These are phyloP conservation scores for Ganoderma lucidum DNA, from an alignment of 1,284 basidiomycete genomes.

Conservation along the genomic window DNA sequence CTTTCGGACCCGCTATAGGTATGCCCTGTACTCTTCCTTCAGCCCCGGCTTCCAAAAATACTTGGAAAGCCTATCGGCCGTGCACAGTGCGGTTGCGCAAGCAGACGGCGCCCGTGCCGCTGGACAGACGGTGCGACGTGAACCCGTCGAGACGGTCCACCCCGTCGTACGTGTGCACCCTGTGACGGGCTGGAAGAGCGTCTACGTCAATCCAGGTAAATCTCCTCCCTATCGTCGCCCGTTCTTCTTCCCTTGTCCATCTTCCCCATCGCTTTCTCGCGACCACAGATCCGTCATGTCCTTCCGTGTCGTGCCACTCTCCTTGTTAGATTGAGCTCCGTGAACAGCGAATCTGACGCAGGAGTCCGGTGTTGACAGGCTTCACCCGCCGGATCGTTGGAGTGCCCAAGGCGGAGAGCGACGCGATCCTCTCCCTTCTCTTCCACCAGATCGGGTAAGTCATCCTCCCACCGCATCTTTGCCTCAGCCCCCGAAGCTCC, in stretches of 20 bases:
- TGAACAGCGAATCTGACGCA: conserved; percentile 16
- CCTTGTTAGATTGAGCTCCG: conserved; percentile 8
- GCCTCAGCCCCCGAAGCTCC: conserved; percentile 6
- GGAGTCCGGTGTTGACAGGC: conserved; percentile 46
- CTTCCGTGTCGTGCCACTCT: background rate
- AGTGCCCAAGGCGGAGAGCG: conserved; percentile 82
- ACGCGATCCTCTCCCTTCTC: conserved; percentile 73
- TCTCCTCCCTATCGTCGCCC: conserved; percentile 34
- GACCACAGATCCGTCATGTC: background rate
- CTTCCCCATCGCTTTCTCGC: background rate
- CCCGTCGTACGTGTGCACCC: conserved; percentile 80
- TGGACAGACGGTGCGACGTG: conserved; percentile 68
- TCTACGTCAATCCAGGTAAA: conserved; percentile 75
- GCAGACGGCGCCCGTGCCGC: conserved; percentile 72
- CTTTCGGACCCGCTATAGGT: conserved; percentile 45
- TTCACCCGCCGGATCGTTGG: conserved; percentile 78
- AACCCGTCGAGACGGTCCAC: conserved; percentile 74
- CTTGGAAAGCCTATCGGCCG: conserved; percentile 68
- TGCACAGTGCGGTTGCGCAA: conserved; percentile 75
- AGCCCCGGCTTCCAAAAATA: conserved; percentile 74
- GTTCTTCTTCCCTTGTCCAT: background rate
- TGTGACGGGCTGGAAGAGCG: conserved; percentile 82
- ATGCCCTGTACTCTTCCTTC: conserved; percentile 76
- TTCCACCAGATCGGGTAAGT: conserved; percentile 65
- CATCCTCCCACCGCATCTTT: background rate